phyloP scores from a whole-genome alignment of 768 basidiomycete species.

The Asterophora lycoperdoides region DNA sequence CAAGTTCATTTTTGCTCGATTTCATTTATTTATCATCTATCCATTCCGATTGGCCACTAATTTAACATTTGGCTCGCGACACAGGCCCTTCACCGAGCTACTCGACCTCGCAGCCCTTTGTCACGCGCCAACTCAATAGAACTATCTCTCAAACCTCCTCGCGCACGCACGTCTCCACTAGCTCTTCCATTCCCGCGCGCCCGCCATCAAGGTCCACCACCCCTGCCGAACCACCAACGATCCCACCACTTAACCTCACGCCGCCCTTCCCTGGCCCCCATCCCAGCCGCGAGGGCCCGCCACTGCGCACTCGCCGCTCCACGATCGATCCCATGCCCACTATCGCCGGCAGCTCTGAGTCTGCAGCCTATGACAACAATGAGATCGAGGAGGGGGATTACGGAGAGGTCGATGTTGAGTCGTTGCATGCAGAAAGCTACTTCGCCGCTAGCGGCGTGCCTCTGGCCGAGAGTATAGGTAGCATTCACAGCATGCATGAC shows the following conservation, averaged over 20 bases:
- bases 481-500: background rate
- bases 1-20: background rate
- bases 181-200: conserved; percentile 23
- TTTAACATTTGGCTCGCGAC: background rate
- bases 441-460: conserved; percentile 40
- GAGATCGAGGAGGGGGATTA: conserved; percentile 22
- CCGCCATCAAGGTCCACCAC: conserved; percentile 8
- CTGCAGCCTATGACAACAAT: conserved; percentile 23
- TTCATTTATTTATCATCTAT: background rate
- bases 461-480: background rate
- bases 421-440: conserved; percentile 54
- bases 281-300: conserved; percentile 27
- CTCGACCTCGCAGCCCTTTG: conserved; percentile 45
- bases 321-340: conserved; percentile 34
- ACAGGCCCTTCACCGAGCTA: conserved; percentile 48
- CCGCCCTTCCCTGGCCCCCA: conserved; percentile 48
- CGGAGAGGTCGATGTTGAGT: conserved; percentile 36
- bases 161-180: conserved; percentile 47
- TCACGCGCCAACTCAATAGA: conserved; percentile 61
- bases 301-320: conserved; percentile 23
- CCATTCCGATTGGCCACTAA: background rate
- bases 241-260: conserved; percentile 57
- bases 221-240: conserved; percentile 33
- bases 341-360: conserved; percentile 37
- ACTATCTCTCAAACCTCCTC: conserved; percentile 63